Percentiles rank a stretch among this genome's conserved stretches.
These are phyloP conservation scores for Hemisphaericaspora subhashii DNA, from an alignment of 1,139 yeast species.

Conservation along the genomic window DNA sequence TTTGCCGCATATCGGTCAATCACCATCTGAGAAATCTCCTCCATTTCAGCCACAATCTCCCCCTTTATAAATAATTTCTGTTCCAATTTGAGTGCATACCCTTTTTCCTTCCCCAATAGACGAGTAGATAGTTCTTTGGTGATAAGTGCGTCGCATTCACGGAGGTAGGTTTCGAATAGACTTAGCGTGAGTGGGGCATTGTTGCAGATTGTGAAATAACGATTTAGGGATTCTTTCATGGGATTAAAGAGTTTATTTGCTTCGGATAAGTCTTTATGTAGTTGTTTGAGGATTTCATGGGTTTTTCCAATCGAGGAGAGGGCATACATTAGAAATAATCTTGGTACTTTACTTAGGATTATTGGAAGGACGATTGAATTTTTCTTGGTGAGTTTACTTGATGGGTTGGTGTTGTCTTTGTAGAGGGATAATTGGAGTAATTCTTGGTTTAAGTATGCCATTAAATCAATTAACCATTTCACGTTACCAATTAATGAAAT, in stretches of 20 bases:
- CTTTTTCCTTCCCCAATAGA: conserved; percentile 28
- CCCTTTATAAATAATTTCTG: conserved; percentile 70
- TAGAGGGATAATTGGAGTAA: conserved; percentile 41
- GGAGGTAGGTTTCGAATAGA: conserved; percentile 61
- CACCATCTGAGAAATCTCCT: conserved; percentile 28
- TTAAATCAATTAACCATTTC: conserved; percentile 77
- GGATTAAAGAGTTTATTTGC: conserved; percentile 48
- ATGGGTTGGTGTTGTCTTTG: conserved; percentile 19
- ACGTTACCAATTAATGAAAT: conserved; percentile 67
- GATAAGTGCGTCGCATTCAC: conserved; percentile 46
- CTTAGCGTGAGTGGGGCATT: conserved; percentile 59
- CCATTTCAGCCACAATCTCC: conserved; percentile 48
- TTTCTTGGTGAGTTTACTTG: conserved; percentile 25
- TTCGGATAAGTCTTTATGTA: conserved; percentile 44
- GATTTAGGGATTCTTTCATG: conserved; percentile 52
- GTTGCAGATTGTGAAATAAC: conserved; percentile 53
- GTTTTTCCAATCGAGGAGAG: conserved; percentile 69
- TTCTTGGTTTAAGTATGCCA: conserved; percentile 69
- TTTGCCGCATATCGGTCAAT: conserved; percentile 34
- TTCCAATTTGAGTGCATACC: conserved; percentile 49
- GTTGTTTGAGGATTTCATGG: conserved; percentile 54
- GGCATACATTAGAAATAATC: conserved; percentile 68
- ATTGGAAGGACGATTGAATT: conserved; percentile 52
- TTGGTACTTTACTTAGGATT: conserved; percentile 65
- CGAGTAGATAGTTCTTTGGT: conserved; percentile 28